phyloP scores from a whole-genome alignment of 2,329 filamentous ascomycete genomes.

The Arthrobotrys entomopaga region DNA sequence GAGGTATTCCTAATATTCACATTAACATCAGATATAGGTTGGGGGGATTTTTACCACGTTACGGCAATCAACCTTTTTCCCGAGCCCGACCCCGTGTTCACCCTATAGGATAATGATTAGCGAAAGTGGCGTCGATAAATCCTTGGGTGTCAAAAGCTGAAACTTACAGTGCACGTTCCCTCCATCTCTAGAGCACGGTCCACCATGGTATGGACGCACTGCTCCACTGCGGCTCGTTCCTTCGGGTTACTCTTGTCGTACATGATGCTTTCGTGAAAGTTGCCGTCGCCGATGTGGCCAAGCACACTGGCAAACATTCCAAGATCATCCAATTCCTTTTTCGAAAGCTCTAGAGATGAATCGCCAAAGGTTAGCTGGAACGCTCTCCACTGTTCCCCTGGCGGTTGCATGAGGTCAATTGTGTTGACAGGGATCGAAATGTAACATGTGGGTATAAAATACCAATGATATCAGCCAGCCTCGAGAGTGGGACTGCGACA shows the following conservation, averaged over 20 bases:
- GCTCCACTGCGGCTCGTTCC: slow-evolving; percentile 79
- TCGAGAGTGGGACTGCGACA: slow-evolving; percentile 82
- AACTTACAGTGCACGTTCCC: slow-evolving; percentile 76
- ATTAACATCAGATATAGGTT: slow-evolving; percentile 4
- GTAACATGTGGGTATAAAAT: slow-evolving; percentile 39
- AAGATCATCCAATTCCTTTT: slow-evolving; percentile 86
- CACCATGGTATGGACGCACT: slow-evolving; percentile 89
- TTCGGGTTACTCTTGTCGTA: slow-evolving; percentile 77
- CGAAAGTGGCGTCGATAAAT: slow-evolving; percentile 6
- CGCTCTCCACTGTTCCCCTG: neutral
- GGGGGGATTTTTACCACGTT: slow-evolving; percentile 7
- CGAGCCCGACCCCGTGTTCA: slow-evolving; percentile 85
- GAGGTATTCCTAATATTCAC: slow-evolving; percentile 68
- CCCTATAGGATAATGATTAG: slow-evolving; percentile 64
- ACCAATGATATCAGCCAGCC: slow-evolving; percentile 76
- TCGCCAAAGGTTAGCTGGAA: slow-evolving; percentile 16
- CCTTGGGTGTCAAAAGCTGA: slow-evolving; percentile 4
- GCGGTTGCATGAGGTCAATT: slow-evolving; percentile 5
- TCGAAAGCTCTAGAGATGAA: slow-evolving; percentile 75
- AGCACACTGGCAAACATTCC: slow-evolving; percentile 87
- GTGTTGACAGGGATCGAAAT: slow-evolving; percentile 34
- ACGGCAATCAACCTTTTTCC: slow-evolving; percentile 71
- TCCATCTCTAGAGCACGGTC: slow-evolving; percentile 92
- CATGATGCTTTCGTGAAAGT: slow-evolving; percentile 93
- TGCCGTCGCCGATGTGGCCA: slow-evolving; percentile 91